A percentile compares a stretch with the other conserved stretches of the same genome.
Evolutionary conservation across 768 basidiomycete genomes (phyloP).

Genomic region (Pleurotus tuoliensis): DNA sequence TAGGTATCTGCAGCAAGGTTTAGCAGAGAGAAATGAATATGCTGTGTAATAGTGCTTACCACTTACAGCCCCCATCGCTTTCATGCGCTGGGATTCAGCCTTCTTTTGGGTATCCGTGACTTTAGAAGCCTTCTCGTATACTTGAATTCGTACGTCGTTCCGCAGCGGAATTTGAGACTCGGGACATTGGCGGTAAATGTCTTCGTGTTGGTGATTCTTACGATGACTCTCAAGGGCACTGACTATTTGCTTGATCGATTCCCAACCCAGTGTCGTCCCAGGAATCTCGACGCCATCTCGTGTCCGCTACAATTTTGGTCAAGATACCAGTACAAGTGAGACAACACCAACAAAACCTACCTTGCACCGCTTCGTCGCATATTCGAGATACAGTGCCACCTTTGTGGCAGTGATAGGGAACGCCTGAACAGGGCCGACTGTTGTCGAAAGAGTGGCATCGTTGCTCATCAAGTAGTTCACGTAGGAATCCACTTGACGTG

Average conservation of each 20-base stretch:
- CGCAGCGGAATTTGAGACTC: conserved; percentile 18
- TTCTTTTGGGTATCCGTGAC: conserved; percentile 16
- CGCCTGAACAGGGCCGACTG: conserved; percentile 12
- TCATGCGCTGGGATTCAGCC: conserved; percentile 14
- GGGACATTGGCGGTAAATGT: conserved; percentile 9
- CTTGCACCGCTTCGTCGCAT: conserved; percentile 24
- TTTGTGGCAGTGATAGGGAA: conserved; percentile 27
- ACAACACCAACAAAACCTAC: conserved; percentile 12
- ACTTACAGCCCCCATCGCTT: conserved; percentile 17
- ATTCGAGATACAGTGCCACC: conserved; percentile 24
- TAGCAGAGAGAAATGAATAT: neutral
- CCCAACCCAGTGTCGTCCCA: conserved; percentile 22
- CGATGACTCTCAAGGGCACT: conserved; percentile 23
- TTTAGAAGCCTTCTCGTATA: conserved; percentile 14
- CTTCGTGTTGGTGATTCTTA: conserved; percentile 16
- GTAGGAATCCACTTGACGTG: conserved; percentile 23
- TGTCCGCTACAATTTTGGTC: conserved; percentile 1
- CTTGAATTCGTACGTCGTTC: conserved; percentile 14
- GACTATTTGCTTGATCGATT: neutral
- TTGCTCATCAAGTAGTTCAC: conserved; percentile 17
- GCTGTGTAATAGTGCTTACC: conserved; percentile 3
- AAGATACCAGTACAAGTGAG: neutral
- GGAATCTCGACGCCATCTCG: conserved; percentile 13
- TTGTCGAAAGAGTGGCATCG: conserved; percentile 8
- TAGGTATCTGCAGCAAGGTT: conserved; percentile 18